A percentile compares a stretch with the other conserved stretches of the same genome.
phyloP scores from a whole-genome alignment of 352 stramenopile species.

The Albugo candida region DNA sequence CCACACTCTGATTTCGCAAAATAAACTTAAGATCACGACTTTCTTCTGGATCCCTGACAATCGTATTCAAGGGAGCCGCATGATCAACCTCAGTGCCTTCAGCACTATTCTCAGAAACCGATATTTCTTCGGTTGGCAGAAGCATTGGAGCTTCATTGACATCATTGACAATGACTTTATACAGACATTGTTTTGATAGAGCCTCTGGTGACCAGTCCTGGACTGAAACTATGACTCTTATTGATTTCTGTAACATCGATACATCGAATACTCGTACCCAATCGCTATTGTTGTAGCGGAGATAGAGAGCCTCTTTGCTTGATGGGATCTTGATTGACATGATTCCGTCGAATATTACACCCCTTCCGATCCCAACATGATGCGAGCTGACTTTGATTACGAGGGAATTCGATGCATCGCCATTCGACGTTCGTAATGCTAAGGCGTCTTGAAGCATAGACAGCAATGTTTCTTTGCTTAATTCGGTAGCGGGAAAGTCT shows the following conservation, averaged over 20 bases:
- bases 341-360: too few relatives aligned
- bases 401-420: too few relatives aligned
- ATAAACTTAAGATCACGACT: not conserved
- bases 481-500: too few relatives aligned
- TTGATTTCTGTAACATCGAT: not conserved
- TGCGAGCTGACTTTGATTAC: too few relatives aligned
- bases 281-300: not conserved
- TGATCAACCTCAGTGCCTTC: conserved; percentile 5
- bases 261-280: not conserved
- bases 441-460: too few relatives aligned
- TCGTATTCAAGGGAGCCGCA: not conserved
- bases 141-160: conserved; percentile 16
- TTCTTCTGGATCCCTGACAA: conserved; percentile 6
- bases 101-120: conserved; percentile 6
- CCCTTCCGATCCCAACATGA: too few relatives aligned
- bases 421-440: too few relatives aligned
- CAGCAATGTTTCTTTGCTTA: too few relatives aligned
- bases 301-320: not conserved
- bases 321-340: too few relatives aligned
- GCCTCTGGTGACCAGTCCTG: not conserved
- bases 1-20: not conserved
- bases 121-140: conserved; percentile 3
- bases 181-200: not conserved
- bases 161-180: conserved; percentile 10
- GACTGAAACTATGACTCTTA: not conserved